Base-by-base conservation (phyloP, 179 eudicot genomes). In the Vitellaria paradoxa region DNA sequence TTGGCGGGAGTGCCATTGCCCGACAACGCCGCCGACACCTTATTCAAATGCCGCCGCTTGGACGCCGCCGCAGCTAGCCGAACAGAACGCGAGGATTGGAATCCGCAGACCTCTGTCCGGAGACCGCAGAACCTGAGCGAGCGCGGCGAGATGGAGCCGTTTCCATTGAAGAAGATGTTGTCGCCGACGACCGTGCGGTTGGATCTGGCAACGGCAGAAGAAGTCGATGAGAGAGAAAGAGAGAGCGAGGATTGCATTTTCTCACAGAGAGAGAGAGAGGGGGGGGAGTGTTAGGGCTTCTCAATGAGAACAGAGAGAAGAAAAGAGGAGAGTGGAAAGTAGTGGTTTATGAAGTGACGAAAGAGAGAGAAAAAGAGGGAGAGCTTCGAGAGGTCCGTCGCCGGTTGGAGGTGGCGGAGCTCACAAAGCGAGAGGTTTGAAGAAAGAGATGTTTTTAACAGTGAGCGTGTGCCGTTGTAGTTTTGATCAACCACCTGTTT, bases 21-120 rank as follows among this genome's bases (percentile, higher is more conserved):
- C 17, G 86, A 53, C 65, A 88, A 86, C 18, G 91, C 84, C 53
- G 87, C 79, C 11, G 75, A 77, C n/a, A 64, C 87, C 42, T 30
- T 60, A 7, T 21, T 61, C 11, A 61, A 69, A 24, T 21, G 9
- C 12, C 1, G 65, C 30, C 26, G 65, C 30, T 61, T 61, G 12
- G 9, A 6, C 26, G 65, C 7, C 24, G 26, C 8, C 26, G 65
- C 65, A 7, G 8, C 65, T 20, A 21, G 65, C 10, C 26, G 65
- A 21, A 24, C 65, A 4, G 65, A 61, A 10, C 11, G 7, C 11
- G 65, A 61, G 1, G 65, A 61, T 20, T 21, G 65, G 26, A 61
- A 61, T 61, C 65, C 26, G 9, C 6, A 61, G 5, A 61, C 65
- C 65, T 61, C 65, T 61, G 30, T 61, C 3, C 65, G 24, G 26